These are phyloP conservation scores for Thalassiosira pacifica DNA, from an alignment of 352 stramenopile species.

Conservation along the genomic window DNA sequence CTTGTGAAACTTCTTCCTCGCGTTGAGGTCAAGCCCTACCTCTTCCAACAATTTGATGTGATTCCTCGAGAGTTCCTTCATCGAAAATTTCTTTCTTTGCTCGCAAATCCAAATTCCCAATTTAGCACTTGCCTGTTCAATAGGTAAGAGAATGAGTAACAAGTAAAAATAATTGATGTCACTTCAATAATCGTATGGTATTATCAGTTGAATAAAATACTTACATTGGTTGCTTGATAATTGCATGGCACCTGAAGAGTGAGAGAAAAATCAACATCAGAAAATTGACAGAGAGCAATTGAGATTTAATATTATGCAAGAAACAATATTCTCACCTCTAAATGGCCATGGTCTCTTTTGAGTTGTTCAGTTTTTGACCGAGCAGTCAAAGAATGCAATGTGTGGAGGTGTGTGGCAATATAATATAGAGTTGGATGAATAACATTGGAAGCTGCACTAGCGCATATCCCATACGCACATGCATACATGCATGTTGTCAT, in stretches of 20 bases:
- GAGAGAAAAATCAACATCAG: neutral
- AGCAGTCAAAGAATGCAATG: too few species aligned
- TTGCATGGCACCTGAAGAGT: neutral
- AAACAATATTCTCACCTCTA: neutral
- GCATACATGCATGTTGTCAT: too few species aligned
- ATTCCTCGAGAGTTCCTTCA: neutral
- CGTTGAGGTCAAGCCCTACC: constrained; percentile 12
- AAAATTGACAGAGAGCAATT: neutral
- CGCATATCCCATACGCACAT: too few species aligned
- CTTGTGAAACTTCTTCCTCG: neutral
- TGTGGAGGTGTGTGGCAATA: too few species aligned
- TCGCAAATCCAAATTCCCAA: neutral
- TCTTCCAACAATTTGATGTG: constrained; percentile 15
- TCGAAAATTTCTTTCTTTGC: neutral
- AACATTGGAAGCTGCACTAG: too few species aligned
- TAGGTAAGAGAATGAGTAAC: too few species aligned
- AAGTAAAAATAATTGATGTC: too few species aligned
- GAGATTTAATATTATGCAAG: neutral
- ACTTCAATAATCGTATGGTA: too few species aligned
- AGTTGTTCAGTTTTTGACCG: neutral
- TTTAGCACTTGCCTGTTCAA: neutral
- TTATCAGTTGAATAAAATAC: too few species aligned
- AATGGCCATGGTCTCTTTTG: constrained; percentile 20
- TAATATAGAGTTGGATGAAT: too few species aligned
- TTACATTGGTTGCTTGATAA: neutral